Base-by-base conservation (phyloP, 2,329 filamentous ascomycete species). In the Leptographium wingfieldii region DNA sequence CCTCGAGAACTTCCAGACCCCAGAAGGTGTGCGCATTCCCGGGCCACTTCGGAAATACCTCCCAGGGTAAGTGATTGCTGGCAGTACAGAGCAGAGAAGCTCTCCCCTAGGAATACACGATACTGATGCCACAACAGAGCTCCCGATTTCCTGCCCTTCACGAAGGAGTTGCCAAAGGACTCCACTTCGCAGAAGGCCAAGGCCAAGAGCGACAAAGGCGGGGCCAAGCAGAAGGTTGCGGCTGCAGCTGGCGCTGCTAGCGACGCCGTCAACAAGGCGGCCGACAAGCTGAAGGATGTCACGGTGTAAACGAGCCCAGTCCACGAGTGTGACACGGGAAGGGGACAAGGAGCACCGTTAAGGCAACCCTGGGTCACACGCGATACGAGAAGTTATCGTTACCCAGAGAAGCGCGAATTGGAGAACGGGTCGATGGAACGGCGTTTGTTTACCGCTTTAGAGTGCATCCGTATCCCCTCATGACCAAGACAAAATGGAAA, bases 1-100 rank as follows among this genome's bases (percentile, higher is more conserved):
- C 52, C 81, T 99, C 48, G 94, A 99, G 76, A 99, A 97, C 76
- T 97, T 92, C 74, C 94, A 99, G 77, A 94, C 86, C 0, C 85
- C 91, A 69, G 88, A 90, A 79, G 90, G 90, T 64, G 80, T 95
- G 67, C 81, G 81, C 60, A 86, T 96, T 40, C 92, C 92, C 0
- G 87, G 92, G 73, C 85, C 87, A 54, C 80, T 96, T 62, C 83
- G 89, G 67, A 92, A 91, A 74, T 97, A 95, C 72, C 86, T 97
- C 57, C 91, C 92, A 2, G 92, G 92, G 64, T 65, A 55, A 48
- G 63, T 60, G 3, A 19, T 16, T 33, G n/a, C 22, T 11, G 25
- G 29, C 11, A n/a, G 22, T 22, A 22, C 25, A 14, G 9, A 25
- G 11, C 40, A n/a, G 9, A 14, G 40, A 12, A 5, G 40, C 40